Base-by-base conservation (phyloP, 805 yeast genomes). In the Yarrowia porcina region DNA sequence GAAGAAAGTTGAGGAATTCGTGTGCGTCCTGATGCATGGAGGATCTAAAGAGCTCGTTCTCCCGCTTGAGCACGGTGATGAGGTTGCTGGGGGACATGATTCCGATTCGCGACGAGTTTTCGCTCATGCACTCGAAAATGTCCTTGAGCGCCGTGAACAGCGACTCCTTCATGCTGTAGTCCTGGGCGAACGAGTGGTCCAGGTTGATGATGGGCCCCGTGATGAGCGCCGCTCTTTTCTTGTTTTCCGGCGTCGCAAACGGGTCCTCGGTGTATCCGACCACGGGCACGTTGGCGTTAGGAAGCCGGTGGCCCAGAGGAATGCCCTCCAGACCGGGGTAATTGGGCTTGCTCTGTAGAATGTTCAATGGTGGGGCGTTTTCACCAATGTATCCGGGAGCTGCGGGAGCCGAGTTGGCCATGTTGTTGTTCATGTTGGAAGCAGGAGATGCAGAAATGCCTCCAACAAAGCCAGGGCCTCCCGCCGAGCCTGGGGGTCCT, bases 11-110 rank as follows among this genome's bases (percentile, higher is more conserved):
- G 71, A 92, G 80, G 74, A 94, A 94, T 75, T 94, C 99, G 74
- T 94, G 99, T 5, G 98, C 97, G 77, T 94, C 99, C 72, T 94
- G 99, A 73, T 94, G 99, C 97, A 91, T 92, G 44, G 89, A 85
- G 64, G 90, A 87, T 66, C 96, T 79, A 73, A 94, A 94, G 69
- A 93, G 77, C 68, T 86, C 89, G 72, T 93, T 94, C 67, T 89
- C 92, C 63, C 82, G 82, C 72, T 90, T 93, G 62, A 93, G 77
- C 61, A 87, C 86, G 49, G 84, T 87, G 45, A 94, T 83, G 54
- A 94, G 81, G 67, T 83, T 81, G 28, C 79, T 77, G 0, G 98
- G 97, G 1, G 96, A 88, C 0, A 90, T 92, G 1, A 94, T 89
- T 4, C 98, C 98, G 1, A 82, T 84, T 20, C 81, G 78, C 4